Evolutionary conservation across 192 early-diverging fungal genomes (phyloP).

Genomic region (Glomus cerebriforme): DNA sequence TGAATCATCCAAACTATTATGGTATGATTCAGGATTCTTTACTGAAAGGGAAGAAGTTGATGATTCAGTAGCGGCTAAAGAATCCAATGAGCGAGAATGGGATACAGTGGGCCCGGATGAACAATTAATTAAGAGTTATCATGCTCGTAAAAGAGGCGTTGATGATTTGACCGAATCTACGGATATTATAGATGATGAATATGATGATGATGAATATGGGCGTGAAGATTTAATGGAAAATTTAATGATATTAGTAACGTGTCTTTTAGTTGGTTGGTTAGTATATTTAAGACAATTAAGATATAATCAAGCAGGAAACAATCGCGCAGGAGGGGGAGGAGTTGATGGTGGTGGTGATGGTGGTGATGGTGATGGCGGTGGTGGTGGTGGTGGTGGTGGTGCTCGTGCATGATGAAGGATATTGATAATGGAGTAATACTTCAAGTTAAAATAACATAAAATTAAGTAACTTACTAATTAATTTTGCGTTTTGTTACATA

Average conservation of each 20-base stretch:
- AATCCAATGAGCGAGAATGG: conserved; percentile 29
- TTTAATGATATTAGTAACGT: conserved; percentile 54
- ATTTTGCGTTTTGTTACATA: too few relatives aligned
- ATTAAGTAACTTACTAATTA: too few relatives aligned
- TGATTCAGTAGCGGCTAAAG: conserved; percentile 6
- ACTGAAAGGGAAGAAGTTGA: neutral
- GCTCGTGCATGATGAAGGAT: too few relatives aligned
- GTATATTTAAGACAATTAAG: conserved; percentile 63
- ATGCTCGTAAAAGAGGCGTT: conserved; percentile 40
- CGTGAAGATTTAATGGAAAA: conserved; percentile 54
- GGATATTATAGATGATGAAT: conserved; percentile 27
- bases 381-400: too few relatives aligned
- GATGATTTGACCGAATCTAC: conserved; percentile 26
- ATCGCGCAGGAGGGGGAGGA: neutral
- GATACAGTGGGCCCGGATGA: conserved; percentile 43
- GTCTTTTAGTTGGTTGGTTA: conserved; percentile 55
- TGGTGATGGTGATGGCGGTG: too few relatives aligned
- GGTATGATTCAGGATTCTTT: neutral
- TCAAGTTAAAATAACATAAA: too few relatives aligned
- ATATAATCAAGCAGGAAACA: conserved; percentile 35
- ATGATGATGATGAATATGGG: conserved; percentile 35
- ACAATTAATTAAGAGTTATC: conserved; percentile 40
- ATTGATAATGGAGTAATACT: too few relatives aligned
- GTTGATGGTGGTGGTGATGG: too few relatives aligned
- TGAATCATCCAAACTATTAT: neutral